phyloP scores from a whole-genome alignment of 208 protist species.

The Trichomonas vaginalis region DNA sequence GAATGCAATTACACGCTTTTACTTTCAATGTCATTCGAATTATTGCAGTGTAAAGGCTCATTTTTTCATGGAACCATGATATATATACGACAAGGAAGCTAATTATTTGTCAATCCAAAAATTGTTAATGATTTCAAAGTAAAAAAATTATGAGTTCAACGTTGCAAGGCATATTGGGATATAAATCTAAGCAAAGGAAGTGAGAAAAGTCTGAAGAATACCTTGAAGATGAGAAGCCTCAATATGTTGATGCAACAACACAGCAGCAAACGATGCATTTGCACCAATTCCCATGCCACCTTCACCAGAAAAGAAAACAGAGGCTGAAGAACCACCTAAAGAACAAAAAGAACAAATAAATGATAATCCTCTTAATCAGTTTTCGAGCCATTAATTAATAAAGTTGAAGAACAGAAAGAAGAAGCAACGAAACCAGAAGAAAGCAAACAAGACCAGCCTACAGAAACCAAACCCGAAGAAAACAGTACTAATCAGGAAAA shows the following conservation, averaged over 20 bases:
- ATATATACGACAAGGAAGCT: no score
- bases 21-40: no score
- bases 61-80: no score
- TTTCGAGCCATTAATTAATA: no score
- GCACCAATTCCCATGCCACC: background rate
- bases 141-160: background rate
- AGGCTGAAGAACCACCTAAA: background rate
- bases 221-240: background rate
- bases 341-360: background rate
- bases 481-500: background rate
- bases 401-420: no score
- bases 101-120: no score
- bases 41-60: no score
- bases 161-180: background rate
- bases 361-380: no score
- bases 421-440: background rate
- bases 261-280: background rate
- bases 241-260: background rate
- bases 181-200: background rate
- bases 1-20: no score
- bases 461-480: background rate
- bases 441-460: background rate
- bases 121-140: no score
- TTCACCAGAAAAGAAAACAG: background rate
- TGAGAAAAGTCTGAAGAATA: background rate